phyloP scores from a whole-genome alignment of 2,329 filamentous ascomycete species.

The Rhynchosporium secalis region DNA sequence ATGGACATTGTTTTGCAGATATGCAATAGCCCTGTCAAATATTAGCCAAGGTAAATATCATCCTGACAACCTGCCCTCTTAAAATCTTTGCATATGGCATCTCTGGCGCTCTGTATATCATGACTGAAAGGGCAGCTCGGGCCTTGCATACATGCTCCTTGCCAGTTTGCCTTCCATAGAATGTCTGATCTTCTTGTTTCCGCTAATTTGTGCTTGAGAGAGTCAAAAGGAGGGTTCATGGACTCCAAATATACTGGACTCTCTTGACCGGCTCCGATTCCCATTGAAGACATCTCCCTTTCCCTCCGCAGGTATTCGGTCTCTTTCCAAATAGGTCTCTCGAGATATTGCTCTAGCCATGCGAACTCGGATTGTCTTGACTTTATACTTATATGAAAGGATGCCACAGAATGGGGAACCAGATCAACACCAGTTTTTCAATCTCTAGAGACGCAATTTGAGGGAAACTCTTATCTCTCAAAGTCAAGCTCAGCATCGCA shows the following conservation, averaged over 20 bases:
- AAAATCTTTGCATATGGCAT: neutral
- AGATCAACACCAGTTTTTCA: neutral
- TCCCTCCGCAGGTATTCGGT: no score
- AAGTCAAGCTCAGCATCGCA: neutral
- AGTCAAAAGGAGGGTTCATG: neutral
- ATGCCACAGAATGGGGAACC: neutral
- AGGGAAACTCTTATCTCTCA: neutral
- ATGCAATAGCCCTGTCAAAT: neutral
- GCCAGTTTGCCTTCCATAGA: neutral
- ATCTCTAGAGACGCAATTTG: neutral
- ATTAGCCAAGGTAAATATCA: neutral
- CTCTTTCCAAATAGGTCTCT: neutral
- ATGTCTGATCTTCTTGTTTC: neutral
- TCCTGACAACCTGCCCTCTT: neutral
- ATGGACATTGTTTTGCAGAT: no score
- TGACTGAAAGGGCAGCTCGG: neutral
- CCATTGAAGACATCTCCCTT: no score
- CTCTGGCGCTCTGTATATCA: neutral
- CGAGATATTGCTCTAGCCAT: neutral
- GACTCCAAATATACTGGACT: neutral
- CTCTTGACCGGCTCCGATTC: no score
- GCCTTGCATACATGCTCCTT: neutral
- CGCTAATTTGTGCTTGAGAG: neutral
- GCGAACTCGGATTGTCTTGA: neutral
- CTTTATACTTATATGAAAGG: neutral